phyloP scores from a whole-genome alignment of 768 basidiomycete genomes.

The Russula abietina region DNA sequence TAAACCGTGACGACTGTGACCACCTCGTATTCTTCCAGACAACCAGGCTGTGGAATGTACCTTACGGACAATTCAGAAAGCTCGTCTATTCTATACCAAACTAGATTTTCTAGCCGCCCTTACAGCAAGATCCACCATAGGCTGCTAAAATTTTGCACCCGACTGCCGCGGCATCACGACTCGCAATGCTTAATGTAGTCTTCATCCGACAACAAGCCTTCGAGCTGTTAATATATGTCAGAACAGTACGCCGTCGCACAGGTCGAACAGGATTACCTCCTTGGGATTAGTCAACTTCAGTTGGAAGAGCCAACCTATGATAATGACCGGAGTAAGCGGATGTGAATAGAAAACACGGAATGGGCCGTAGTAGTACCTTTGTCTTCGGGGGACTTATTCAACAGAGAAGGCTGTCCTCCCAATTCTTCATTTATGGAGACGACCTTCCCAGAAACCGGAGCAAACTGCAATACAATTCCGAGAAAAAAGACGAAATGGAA shows the following conservation, averaged over 20 bases:
- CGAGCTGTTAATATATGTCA: conserved; percentile 42
- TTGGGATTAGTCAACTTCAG: conserved; percentile 70
- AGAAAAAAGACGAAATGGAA: conserved; percentile 11
- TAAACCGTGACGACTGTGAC: conserved; percentile 14
- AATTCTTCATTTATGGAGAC: conserved; percentile 73
- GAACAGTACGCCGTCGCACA: conserved; percentile 1
- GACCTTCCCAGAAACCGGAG: conserved; percentile 84
- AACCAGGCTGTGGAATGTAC: conserved; percentile 15
- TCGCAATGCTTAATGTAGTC: conserved; percentile 66
- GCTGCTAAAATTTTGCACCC: neutral
- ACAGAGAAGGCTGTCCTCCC: conserved; percentile 59
- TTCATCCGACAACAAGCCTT: conserved; percentile 64
- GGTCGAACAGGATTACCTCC: conserved; percentile 48
- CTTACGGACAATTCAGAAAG: conserved; percentile 11
- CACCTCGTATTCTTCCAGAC: no score
- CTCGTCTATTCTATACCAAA: conserved; percentile 14
- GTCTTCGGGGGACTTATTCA: conserved; percentile 84
- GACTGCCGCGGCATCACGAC: conserved; percentile 26
- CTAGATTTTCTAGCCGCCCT: conserved; percentile 7
- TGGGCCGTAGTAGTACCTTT: conserved; percentile 61
- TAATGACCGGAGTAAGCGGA: conserved; percentile 30
- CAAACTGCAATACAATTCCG: conserved; percentile 49
- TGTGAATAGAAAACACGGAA: neutral
- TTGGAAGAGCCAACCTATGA: conserved; percentile 87
- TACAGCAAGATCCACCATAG: neutral